These are phyloP conservation scores for Panicum virgatum DNA, from an alignment of 202 grass and related monocot species.

Conservation along the genomic window DNA sequence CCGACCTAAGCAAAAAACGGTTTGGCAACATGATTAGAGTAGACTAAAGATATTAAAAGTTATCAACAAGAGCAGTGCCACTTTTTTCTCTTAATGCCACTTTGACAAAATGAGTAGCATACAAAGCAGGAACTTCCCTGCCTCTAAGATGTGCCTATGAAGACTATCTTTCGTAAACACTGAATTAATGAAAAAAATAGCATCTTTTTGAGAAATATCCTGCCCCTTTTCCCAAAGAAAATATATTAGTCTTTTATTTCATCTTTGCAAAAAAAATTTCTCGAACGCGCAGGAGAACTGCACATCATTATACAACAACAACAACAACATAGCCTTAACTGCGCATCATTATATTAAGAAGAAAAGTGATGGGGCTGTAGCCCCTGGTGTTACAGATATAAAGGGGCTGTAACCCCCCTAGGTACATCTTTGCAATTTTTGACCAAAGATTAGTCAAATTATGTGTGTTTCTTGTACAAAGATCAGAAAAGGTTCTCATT, in stretches of 20 bases:
- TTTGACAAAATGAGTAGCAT: too few relatives aligned
- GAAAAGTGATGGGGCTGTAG: too few relatives aligned
- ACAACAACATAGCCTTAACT: too few relatives aligned
- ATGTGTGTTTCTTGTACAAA: too few relatives aligned
- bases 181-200: background rate
- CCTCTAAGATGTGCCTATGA: background rate
- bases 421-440: background rate
- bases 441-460: background rate
- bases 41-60: background rate
- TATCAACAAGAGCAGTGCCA: background rate
- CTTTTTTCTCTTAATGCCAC: background rate
- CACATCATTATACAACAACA: too few relatives aligned
- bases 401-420: too few relatives aligned
- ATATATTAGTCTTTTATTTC: background rate
- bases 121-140: background rate
- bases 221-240: background rate
- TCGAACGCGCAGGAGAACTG: too few relatives aligned
- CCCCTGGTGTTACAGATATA: too few relatives aligned
- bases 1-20: background rate
- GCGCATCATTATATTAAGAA: too few relatives aligned
- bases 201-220: background rate
- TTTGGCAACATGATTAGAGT: background rate
- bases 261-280: too few relatives aligned
- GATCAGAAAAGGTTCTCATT: too few relatives aligned
- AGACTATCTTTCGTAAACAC: background rate